Evolutionary conservation across 2,329 filamentous ascomycete species (phyloP).

Genomic region (Pseudogymnoascus sp.): DNA sequence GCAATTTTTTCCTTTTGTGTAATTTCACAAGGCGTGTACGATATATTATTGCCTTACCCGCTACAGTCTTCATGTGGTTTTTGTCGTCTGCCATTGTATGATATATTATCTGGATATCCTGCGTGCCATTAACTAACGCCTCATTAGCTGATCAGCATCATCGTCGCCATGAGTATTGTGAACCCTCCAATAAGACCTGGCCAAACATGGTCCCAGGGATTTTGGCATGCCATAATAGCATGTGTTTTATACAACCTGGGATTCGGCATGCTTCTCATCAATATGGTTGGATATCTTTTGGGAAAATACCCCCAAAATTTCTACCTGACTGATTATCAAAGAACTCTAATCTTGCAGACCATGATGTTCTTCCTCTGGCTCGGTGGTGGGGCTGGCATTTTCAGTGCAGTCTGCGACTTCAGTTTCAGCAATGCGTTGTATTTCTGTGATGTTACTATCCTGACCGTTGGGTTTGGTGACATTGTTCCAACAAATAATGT

Average conservation of each 20-base stretch:
- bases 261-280: constrained; percentile 55
- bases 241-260: constrained; percentile 55
- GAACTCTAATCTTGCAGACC: constrained; percentile 62
- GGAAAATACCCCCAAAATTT: constrained; percentile 63
- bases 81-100: constrained; percentile 50
- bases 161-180: constrained; percentile 48
- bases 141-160: constrained; percentile 47
- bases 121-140: constrained; percentile 26
- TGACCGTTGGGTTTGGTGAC: constrained; percentile 56
- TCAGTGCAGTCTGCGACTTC: constrained; percentile 49
- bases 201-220: constrained; percentile 57
- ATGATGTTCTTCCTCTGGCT: constrained; percentile 65
- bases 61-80: constrained; percentile 61
- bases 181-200: constrained; percentile 35
- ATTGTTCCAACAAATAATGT: constrained; percentile 45
- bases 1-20: constrained; percentile 59
- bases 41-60: constrained; percentile 59
- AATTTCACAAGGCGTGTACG: constrained; percentile 61
- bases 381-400: constrained; percentile 54
- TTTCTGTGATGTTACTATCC: constrained; percentile 53
- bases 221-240: constrained; percentile 61
- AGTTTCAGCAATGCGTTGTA: constrained; percentile 52
- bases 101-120: constrained; percentile 54
- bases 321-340: constrained; percentile 55
- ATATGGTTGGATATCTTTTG: constrained; percentile 61